A percentile compares a stretch with the other conserved stretches of the same genome.
Evolutionary conservation across 768 basidiomycete species (phyloP).

Genomic region (Xanthoconium purpureum): DNA sequence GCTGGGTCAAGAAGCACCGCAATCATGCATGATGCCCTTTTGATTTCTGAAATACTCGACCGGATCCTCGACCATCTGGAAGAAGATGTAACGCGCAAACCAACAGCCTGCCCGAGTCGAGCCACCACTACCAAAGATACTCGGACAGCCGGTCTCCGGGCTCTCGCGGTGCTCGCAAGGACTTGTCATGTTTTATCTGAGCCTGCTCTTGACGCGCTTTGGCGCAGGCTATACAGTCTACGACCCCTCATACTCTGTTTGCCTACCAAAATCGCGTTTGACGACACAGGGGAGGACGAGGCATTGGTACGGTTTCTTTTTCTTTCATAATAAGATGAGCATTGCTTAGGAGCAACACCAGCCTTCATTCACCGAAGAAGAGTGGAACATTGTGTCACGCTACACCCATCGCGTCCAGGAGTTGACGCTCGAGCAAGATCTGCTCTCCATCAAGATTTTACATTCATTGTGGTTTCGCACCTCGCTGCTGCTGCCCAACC

Average conservation of each 20-base stretch:
- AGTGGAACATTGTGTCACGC: neutral
- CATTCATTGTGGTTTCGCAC: conserved; percentile 1
- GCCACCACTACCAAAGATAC: too few species aligned
- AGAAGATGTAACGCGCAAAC: too few species aligned
- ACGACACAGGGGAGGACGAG: neutral
- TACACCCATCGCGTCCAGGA: conserved; percentile 9
- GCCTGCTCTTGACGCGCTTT: conserved; percentile 15
- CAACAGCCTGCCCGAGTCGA: too few species aligned
- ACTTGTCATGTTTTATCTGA: conserved; percentile 10
- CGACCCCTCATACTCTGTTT: conserved; percentile 5
- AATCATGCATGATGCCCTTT: too few species aligned
- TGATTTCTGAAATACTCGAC: too few species aligned
- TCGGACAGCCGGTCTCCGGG: too few species aligned
- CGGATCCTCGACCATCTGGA: too few species aligned
- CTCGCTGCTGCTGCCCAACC: conserved; percentile 10
- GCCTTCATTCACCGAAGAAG: conserved; percentile 2
- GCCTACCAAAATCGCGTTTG: neutral
- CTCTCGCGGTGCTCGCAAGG: neutral
- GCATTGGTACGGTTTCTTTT: neutral
- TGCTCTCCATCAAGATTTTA: neutral
- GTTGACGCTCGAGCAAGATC: neutral
- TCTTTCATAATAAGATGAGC: too few species aligned
- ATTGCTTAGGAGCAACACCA: neutral
- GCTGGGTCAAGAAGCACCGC: too few species aligned
- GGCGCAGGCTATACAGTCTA: conserved; percentile 9